Evolutionary conservation across 257 asterid species (phyloP).

Genomic region (Apocynum venetum): DNA sequence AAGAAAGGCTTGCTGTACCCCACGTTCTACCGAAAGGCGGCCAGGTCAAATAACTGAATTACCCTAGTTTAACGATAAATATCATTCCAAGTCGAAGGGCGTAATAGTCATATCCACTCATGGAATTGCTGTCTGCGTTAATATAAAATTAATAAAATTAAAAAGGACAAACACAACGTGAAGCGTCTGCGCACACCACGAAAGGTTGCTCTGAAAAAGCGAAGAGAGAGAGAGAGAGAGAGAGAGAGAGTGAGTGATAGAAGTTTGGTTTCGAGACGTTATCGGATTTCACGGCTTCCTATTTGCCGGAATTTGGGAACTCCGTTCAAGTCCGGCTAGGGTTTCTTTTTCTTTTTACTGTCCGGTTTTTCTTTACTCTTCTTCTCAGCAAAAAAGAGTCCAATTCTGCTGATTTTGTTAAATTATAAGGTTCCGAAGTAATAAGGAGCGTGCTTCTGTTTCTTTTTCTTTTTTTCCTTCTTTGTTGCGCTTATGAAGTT

Average conservation of each 20-base stretch:
- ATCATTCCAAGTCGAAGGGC: slow-evolving; percentile 16
- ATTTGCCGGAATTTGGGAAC: slow-evolving; percentile 65
- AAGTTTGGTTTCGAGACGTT: slow-evolving; percentile 54
- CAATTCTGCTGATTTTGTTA: not conserved
- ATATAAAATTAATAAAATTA: slow-evolving; percentile 7
- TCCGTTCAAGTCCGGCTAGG: slow-evolving; percentile 69
- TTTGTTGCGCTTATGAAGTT: slow-evolving; percentile 19
- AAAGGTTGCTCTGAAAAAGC: slow-evolving; percentile 34
- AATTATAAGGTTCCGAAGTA: not conserved
- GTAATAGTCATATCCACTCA: not conserved
- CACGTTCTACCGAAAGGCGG: slow-evolving; percentile 66
- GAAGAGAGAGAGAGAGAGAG: slow-evolving; percentile 16
- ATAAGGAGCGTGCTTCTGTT: slow-evolving; percentile 6
- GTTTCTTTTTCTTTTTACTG: slow-evolving; percentile 20
- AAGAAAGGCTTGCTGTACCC: slow-evolving; percentile 7
- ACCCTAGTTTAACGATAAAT: slow-evolving; percentile 38
- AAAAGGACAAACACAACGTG: slow-evolving; percentile 31
- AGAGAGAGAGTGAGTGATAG: slow-evolving; percentile 26
- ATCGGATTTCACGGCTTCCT: slow-evolving; percentile 58
- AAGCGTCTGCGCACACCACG: slow-evolving; percentile 60
- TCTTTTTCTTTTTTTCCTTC: not conserved
- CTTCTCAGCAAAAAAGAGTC: not conserved
- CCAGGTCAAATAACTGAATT: slow-evolving; percentile 27
- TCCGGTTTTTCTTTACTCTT: not conserved
- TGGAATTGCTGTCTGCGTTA: slow-evolving; percentile 27